Conservation (phyloP, 805 yeast species). For the Tetrapisispora arboricola region DNA sequence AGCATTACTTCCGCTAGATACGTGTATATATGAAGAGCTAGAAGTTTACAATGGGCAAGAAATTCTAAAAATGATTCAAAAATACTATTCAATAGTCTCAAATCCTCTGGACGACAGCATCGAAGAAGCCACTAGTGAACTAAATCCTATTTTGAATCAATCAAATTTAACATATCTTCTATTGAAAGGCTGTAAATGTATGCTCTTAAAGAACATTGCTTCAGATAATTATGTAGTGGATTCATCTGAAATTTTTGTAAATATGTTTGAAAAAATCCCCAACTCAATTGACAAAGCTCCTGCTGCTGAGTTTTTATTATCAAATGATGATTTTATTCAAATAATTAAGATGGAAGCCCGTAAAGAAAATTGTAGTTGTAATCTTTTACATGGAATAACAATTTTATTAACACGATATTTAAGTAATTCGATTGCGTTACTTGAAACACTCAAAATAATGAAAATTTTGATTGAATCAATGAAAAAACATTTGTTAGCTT, state of each 20-base stretch:
- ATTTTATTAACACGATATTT: conserved; percentile 26
- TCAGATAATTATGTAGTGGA: conserved; percentile 21
- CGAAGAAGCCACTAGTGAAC: conserved; percentile 11
- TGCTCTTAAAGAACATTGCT: conserved; percentile 18
- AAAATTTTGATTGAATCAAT: conserved; percentile 31
- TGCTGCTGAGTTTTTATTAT: conserved; percentile 19
- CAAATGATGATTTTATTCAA: conserved; percentile 27
- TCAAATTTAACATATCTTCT: conserved; percentile 36
- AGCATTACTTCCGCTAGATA: conserved; percentile 47
- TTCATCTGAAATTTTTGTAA: conserved; percentile 30
- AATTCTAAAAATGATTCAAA: conserved; percentile 23
- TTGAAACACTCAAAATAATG: conserved; percentile 16
- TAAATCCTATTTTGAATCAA: conserved; percentile 32
- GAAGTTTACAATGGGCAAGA: conserved; percentile 10
- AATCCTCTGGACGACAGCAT: conserved; percentile 7
- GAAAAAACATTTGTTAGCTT: conserved; percentile 46
- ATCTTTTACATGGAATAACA: conserved; percentile 22
- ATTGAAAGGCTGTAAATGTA: conserved; percentile 25
- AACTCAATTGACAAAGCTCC: conserved; percentile 13
- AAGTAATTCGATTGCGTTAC: conserved; percentile 16
- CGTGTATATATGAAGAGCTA: conserved; percentile 23
- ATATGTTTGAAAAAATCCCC: conserved; percentile 40
- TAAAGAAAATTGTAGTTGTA: conserved; percentile 6
- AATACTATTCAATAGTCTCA: conserved; percentile 27
- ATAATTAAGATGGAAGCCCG: conserved; percentile 15